Percentiles rank a stretch among this genome's conserved stretches.
phyloP scores from a whole-genome alignment of 352 stramenopile species.

The Phytophthora fragariaefolia region DNA sequence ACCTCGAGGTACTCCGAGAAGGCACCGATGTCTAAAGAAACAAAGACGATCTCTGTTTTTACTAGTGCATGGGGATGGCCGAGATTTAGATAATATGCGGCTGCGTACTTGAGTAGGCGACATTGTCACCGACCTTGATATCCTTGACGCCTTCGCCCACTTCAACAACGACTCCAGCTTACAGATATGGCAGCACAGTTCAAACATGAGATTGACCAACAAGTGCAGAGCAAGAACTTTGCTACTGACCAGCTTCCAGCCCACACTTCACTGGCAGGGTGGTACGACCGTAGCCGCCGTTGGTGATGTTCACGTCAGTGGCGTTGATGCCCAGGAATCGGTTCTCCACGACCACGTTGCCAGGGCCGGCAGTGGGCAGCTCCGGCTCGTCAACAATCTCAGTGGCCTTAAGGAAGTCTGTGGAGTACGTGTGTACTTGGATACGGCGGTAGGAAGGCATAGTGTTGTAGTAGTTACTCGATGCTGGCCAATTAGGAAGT shows the following conservation, averaged over 20 bases:
- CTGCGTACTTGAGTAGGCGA: slow-evolving; percentile 45
- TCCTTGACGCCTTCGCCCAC: slow-evolving; percentile 47
- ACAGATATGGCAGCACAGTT: too few relatives aligned
- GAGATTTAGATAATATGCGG: neutral
- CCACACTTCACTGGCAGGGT: slow-evolving; percentile 24
- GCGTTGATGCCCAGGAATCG: slow-evolving; percentile 52
- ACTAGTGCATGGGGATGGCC: neutral
- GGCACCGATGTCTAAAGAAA: slow-evolving; percentile 40
- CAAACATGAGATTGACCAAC: too few relatives aligned
- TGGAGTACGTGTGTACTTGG: slow-evolving; percentile 52
- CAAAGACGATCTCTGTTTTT: neutral
- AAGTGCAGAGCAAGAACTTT: too few relatives aligned
- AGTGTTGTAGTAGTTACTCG: neutral
- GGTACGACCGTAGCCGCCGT: slow-evolving; percentile 35
- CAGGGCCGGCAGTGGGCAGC: slow-evolving; percentile 31
- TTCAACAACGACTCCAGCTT: slow-evolving; percentile 43
- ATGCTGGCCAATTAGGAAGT: slow-evolving; percentile 14
- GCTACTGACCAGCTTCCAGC: slow-evolving; percentile 25
- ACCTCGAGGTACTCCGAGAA: slow-evolving; percentile 63
- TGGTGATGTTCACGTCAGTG: slow-evolving; percentile 63
- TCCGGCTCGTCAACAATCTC: slow-evolving; percentile 39
- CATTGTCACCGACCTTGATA: slow-evolving; percentile 47
- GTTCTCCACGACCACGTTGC: slow-evolving; percentile 48
- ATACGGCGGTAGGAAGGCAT: slow-evolving; percentile 45
- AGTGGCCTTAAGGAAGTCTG: slow-evolving; percentile 52